Evolutionary conservation across 805 yeast species (phyloP), one percentile per base, ranked within the genome.

Genomic region (Candida namnaoensis): DNA sequence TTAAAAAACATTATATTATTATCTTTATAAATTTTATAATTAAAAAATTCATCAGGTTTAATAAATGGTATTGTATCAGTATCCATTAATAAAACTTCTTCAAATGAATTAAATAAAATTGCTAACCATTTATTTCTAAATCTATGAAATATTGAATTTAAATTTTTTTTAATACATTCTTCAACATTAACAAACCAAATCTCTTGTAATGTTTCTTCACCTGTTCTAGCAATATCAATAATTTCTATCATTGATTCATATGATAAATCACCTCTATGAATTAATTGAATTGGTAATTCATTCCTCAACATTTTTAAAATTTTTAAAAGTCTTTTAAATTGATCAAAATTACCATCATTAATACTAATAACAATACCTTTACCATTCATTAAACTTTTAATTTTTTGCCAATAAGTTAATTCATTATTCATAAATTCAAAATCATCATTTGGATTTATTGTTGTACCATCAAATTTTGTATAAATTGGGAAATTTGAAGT

Each of bases 61-160:
- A 63, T 58, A 39, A 72, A 59, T 0, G 72, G 61, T 1, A 73
- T 72, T 1, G 69, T 59, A 48, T 76, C 81, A 2, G 77, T 76
- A 50, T 76, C 82, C 24, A 76, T 43, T 19, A 75, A 60, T 8
- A 76, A 56, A 37, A 66, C 59, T 47, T 72, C 78, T 34, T 66
- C 65, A 48, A 74, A 75, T 13, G 75, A 65, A 41, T 69, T 76
- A 54, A 78, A 77, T 27, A 74, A 45, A 14, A 70, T 60, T 2
- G 82, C 79, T 25, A 75, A 48, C 55, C 78, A 68, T 52, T 77
- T 78, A 40, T 60, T 60, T 25, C 50, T 45, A 42, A 52, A 61
- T 53, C 60, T 53, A 65, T 67, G 32, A 65, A 62, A 65, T 11
- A 30, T 5, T 3, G 5, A 5, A 5, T 12, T 3, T 19, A 34